Percentiles rank a stretch among this genome's conserved stretches.
Conservation (phyloP, 2,329 filamentous ascomycete species). For the Penicillium sp. region DNA sequence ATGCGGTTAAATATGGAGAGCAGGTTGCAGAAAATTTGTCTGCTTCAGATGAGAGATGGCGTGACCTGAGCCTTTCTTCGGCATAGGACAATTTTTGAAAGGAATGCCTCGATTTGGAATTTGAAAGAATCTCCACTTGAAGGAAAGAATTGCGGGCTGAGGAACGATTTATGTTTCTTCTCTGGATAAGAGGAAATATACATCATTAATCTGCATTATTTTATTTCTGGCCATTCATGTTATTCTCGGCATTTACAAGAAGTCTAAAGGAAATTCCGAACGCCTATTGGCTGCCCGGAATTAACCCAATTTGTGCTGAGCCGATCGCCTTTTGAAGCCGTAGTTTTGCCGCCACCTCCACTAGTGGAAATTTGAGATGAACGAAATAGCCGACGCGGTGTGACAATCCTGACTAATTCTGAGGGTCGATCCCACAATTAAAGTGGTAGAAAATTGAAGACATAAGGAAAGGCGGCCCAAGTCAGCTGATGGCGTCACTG, state of each 20-base stretch:
- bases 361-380: not conserved
- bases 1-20: not conserved
- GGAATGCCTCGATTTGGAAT: not conserved
- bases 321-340: not conserved
- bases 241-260: too few relatives aligned
- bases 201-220: too few relatives aligned
- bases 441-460: too few relatives aligned
- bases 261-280: too few relatives aligned
- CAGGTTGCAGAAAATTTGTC: not conserved
- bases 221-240: too few relatives aligned
- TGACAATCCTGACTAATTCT: too few relatives aligned
- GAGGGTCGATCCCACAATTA: too few relatives aligned
- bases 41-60: not conserved
- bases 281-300: not conserved
- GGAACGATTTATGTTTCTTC: not conserved
- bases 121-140: not conserved
- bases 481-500: constrained; percentile 18
- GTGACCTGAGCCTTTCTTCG: not conserved
- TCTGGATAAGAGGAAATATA: too few relatives aligned
- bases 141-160: not conserved
- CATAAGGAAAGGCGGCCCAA: not conserved
- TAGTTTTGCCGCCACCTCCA: too few relatives aligned
- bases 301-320: not conserved
- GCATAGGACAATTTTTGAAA: not conserved
- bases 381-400: not conserved